phyloP scores from a whole-genome alignment of 768 basidiomycete genomes.

The Suillus subluteus region DNA sequence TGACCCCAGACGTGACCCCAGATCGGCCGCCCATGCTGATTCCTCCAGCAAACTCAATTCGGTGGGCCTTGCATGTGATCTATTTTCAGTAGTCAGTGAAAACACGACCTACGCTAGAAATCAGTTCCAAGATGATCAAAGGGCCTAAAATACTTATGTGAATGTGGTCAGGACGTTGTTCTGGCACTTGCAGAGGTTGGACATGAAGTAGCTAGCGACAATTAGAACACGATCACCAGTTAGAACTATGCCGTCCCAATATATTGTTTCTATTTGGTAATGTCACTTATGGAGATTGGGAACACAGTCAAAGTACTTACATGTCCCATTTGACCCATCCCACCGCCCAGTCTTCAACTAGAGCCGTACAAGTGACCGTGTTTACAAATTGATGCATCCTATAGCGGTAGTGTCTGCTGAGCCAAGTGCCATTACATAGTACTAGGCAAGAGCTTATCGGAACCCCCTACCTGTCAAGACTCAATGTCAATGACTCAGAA shows the following conservation, averaged over 20 bases:
- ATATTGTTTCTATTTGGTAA: neutral
- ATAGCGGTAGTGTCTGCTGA: neutral
- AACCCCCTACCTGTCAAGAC: neutral
- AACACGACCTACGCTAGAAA: neutral
- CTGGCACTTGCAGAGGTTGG: neutral
- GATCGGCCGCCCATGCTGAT: neutral
- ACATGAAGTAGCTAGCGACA: neutral
- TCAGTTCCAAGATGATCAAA: neutral
- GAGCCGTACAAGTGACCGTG: neutral
- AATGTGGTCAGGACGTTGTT: neutral
- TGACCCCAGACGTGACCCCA: neutral
- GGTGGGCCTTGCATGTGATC: neutral
- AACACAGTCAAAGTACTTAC: neutral
- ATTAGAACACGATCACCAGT: neutral
- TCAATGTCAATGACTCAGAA: neutral
- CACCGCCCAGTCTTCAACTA: no score
- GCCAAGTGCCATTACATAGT: neutral
- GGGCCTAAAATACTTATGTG: neutral
- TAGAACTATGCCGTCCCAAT: neutral
- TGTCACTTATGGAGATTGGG: neutral
- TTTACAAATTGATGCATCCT: neutral
- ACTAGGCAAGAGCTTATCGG: neutral
- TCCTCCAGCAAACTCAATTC: neutral
- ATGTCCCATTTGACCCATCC: neutral
- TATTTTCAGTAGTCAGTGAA: neutral